Conservation (phyloP, 495 filamentous ascomycete genomes). For the Sordaria brevicollis region DNA sequence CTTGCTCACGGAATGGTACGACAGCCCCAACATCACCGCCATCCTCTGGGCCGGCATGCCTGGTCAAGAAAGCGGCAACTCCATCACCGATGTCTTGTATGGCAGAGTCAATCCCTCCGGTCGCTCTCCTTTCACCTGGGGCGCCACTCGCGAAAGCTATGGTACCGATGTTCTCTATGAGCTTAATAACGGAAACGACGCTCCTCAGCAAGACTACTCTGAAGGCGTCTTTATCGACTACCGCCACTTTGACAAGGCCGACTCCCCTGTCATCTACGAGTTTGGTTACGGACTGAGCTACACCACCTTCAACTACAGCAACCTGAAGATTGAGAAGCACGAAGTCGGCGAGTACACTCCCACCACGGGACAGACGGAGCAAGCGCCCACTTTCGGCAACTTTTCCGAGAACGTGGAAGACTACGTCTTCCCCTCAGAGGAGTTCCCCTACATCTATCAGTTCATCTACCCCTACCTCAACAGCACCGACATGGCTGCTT, state of each 20-base stretch:
- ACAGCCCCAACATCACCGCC: constrained; percentile 85
- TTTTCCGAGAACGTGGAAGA: constrained; percentile 50
- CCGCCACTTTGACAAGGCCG: constrained; percentile 70
- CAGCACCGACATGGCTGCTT: constrained; percentile 47
- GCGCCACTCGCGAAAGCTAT: constrained; percentile 59
- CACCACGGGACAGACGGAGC: constrained; percentile 52
- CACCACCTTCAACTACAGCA: constrained; percentile 73
- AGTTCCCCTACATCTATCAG: constrained; percentile 40
- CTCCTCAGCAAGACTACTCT: constrained; percentile 71
- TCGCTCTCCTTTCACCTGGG: constrained; percentile 85
- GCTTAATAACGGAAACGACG: constrained; percentile 56
- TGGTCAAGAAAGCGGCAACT: constrained; percentile 84
- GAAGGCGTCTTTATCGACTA: constrained; percentile 95
- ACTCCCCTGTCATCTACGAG: constrained; percentile 71
- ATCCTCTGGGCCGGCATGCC: constrained; percentile 92
- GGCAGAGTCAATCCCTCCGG: constrained; percentile 77
- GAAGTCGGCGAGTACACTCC: constrained; percentile 46
- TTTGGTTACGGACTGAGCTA: constrained; percentile 90
- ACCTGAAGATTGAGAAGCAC: constrained; percentile 52
- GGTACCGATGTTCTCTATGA: constrained; percentile 65
- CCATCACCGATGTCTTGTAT: constrained; percentile 86
- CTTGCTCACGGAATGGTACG: constrained; percentile 62
- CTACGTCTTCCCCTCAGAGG: constrained; percentile 63
- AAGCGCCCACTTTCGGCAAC: constrained; percentile 63
- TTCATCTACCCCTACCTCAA: constrained; percentile 91